These are phyloP conservation scores for Takashimella koratensis DNA, from an alignment of 1,284 basidiomycete genomes.

Conservation along the genomic window DNA sequence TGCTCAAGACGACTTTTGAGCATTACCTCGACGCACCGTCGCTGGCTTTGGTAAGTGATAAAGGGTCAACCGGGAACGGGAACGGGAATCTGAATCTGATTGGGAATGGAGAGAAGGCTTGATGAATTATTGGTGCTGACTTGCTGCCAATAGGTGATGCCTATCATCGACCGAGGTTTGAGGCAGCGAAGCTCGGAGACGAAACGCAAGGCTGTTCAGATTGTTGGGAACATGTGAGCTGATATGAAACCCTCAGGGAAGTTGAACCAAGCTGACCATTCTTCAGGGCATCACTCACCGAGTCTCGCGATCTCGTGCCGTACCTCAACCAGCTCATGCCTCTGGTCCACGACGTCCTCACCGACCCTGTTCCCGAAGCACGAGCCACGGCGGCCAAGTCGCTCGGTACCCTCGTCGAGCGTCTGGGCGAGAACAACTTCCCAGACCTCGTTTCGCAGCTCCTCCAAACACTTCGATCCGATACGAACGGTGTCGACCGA, in stretches of 20 bases:
- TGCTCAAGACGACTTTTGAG: slow-evolving; percentile 93
- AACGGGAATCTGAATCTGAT: too few relatives aligned
- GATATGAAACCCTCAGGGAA: not conserved
- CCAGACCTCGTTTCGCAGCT: slow-evolving; percentile 91
- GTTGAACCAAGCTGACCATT: not conserved
- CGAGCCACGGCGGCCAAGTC: slow-evolving; percentile 96
- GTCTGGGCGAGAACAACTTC: slow-evolving; percentile 92
- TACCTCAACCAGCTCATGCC: slow-evolving; percentile 86
- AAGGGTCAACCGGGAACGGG: too few relatives aligned
- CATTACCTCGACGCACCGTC: slow-evolving; percentile 99
- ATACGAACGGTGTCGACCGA: slow-evolving; percentile 91
- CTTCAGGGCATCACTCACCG: slow-evolving; percentile 72
- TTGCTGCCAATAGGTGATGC: slow-evolving; percentile 92
- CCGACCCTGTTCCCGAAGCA: slow-evolving; percentile 94
- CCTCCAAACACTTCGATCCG: slow-evolving; percentile 83
- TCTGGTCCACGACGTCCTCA: slow-evolving; percentile 84
- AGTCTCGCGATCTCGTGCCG: slow-evolving; percentile 94
- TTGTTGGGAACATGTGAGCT: slow-evolving; percentile 79
- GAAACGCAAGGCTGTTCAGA: slow-evolving; percentile 94
- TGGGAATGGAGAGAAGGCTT: too few relatives aligned
- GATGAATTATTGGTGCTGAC: too few relatives aligned
- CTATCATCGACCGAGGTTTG: slow-evolving; percentile 91
- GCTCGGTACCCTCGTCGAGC: slow-evolving; percentile 93
- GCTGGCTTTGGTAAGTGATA: slow-evolving; percentile 81
- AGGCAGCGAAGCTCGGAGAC: slow-evolving; percentile 87